Base-by-base conservation (phyloP, 441 rosid genomes). In the Jatropha multifida region DNA sequence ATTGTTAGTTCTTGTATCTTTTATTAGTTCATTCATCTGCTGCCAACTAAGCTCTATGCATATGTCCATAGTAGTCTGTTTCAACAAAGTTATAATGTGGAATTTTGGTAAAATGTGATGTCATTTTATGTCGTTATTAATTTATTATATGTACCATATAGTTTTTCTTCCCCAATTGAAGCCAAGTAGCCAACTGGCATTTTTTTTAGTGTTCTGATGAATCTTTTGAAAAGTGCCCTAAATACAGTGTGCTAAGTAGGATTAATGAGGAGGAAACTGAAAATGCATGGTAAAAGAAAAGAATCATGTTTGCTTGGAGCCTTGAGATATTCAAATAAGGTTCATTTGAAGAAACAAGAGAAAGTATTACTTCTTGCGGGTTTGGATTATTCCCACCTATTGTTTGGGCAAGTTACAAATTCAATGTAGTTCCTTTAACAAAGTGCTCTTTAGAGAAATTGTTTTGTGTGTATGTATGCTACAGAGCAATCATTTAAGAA, bases 1-100 rank as follows among this genome's bases (percentile, higher is more conserved):
- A 69, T 58, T 71, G 20, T 60, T 52, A 48, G n/a, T 23, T n/a
- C 13, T 46, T 52, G 49, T 58, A 58, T 15, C 48, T 66, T 51
- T n/a, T 40, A 18, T 23, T 62, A 51, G 13, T 63, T 41, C 13
- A 46, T 1, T 48, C 37, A 68, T 23, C 46, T 71, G 26, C 8
- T 8, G 49, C 65, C 23, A 55, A 41, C 32, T 52, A 23, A 56
- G 12, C 17, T 18, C 4, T n/a, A 5, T 23, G 13, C 14, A 6
- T 18, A 41, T 20, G 20, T 55, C 41, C 48, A n/a, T 44, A 14
- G 18, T 60, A 15, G 65, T 26, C 18, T 20, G 54, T 44, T 72
- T 60, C 56, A 59, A 42, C 11, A 56, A 67, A 70, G 44, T 38
- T 49, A 4, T 12, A 56, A 8, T 70, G 18, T 17, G 7, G 46